Percentiles rank a stretch among this genome's conserved stretches.
These are phyloP conservation scores for Trypanosoma scelopori DNA, from an alignment of 208 protist genomes.

Conservation along the genomic window DNA sequence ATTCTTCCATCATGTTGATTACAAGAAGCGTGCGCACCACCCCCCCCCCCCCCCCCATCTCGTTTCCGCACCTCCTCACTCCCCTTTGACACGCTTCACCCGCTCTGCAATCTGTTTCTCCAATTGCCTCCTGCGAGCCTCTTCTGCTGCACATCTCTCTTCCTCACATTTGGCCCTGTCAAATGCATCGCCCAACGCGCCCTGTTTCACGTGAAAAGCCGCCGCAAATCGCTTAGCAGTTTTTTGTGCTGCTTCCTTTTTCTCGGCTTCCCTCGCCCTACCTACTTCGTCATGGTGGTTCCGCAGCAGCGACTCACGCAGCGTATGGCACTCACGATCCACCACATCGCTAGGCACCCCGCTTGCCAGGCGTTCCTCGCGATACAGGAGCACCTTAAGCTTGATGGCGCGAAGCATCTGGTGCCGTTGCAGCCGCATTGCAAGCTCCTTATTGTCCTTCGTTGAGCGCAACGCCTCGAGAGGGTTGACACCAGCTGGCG, in stretches of 20 bases:
- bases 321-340: constrained; percentile 61
- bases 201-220: constrained; percentile 57
- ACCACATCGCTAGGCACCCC: constrained; percentile 50
- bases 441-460: constrained; percentile 71
- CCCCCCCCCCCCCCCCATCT: neutral
- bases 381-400: constrained; percentile 65
- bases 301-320: constrained; percentile 41
- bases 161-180: constrained; percentile 55
- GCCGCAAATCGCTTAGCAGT: constrained; percentile 71
- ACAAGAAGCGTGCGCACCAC: too few relatives aligned
- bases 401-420: constrained; percentile 51
- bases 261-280: constrained; percentile 30
- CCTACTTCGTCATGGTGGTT: constrained; percentile 30
- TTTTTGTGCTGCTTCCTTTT: constrained; percentile 48
- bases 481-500: constrained; percentile 59
- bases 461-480: constrained; percentile 60
- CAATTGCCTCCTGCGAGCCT: constrained; percentile 38
- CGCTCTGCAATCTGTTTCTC: constrained; percentile 74
- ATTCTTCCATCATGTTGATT: neutral
- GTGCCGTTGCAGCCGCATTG: constrained; percentile 52
- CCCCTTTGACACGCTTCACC: constrained; percentile 62
- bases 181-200: constrained; percentile 43
- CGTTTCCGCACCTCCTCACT: constrained; percentile 12
- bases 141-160: constrained; percentile 39
- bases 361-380: constrained; percentile 52